Percentiles rank a stretch among this genome's conserved stretches.
Evolutionary conservation across 2,329 filamentous ascomycete genomes (phyloP).

Genomic region (Cercospora sp.): DNA sequence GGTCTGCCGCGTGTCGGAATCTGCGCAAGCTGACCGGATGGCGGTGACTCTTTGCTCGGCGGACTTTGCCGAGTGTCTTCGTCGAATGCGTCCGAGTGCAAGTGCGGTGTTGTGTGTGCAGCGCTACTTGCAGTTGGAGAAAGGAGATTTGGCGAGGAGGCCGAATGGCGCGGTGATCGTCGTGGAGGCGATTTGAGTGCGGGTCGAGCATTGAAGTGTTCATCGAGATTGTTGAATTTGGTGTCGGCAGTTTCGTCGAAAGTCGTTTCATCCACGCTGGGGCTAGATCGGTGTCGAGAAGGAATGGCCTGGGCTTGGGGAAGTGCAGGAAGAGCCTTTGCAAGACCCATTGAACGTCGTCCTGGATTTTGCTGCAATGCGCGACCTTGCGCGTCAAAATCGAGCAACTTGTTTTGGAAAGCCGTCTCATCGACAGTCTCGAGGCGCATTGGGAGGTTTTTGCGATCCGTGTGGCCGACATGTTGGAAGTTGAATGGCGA

Average conservation of each 20-base stretch:
- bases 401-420: conserved; percentile 55
- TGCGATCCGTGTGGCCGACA: conserved; percentile 59
- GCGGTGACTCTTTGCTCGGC: conserved; percentile 3
- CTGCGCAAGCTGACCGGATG: background rate
- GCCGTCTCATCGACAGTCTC: conserved; percentile 54
- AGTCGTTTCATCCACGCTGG: conserved; percentile 30
- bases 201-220: conserved; percentile 12
- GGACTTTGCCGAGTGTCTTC: conserved; percentile 3
- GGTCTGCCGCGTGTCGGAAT: conserved; percentile 11
- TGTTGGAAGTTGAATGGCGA: conserved; percentile 66
- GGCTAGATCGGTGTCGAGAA: conserved; percentile 16
- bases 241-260: conserved; percentile 33
- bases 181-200: background rate
- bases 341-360: conserved; percentile 26
- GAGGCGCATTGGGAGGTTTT: conserved; percentile 53
- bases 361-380: conserved; percentile 41
- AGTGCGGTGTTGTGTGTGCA: conserved; percentile 17
- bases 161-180: conserved; percentile 25
- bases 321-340: background rate
- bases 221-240: conserved; percentile 23
- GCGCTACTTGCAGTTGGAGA: conserved; percentile 14
- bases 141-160: conserved; percentile 28
- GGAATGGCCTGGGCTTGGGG: conserved; percentile 10
- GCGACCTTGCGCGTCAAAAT: conserved; percentile 54
- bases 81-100: conserved; percentile 5